Conservation (phyloP, 768 basidiomycete genomes). For the Tylopilus plumbeoviolaceoides region DNA sequence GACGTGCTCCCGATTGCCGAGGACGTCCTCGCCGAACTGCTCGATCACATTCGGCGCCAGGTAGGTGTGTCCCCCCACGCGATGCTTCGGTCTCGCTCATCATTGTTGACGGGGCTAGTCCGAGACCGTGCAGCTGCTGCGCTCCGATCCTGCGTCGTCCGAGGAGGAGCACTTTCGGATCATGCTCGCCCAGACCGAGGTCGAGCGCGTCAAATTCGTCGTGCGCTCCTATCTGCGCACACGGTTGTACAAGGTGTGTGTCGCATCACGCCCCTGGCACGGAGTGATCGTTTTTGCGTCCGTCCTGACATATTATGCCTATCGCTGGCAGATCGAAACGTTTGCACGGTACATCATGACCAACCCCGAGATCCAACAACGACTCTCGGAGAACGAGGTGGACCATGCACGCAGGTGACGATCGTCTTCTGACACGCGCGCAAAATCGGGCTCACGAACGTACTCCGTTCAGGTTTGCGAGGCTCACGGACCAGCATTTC, state of each 20-base stretch:
- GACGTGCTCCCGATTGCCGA: no score
- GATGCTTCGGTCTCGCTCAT: not conserved
- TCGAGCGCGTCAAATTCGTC: constrained; percentile 91
- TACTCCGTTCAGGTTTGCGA: constrained; percentile 55
- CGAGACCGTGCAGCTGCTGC: constrained; percentile 69
- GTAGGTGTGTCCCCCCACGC: constrained; percentile 38
- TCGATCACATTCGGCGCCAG: constrained; percentile 81
- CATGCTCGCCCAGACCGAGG: constrained; percentile 90
- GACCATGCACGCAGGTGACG: constrained; percentile 71
- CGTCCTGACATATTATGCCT: no score
- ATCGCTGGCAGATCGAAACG: constrained; percentile 68
- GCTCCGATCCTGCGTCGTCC: constrained; percentile 77
- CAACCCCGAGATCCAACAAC: constrained; percentile 68
- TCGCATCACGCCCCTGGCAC: no score
- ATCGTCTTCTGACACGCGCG: not conserved
- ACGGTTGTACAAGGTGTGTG: constrained; percentile 72
- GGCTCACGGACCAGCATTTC: constrained; percentile 74
- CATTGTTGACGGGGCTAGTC: constrained; percentile 52
- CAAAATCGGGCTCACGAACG: not conserved
- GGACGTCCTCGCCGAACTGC: constrained; percentile 54
- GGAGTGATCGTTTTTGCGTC: no score
- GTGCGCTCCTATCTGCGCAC: constrained; percentile 87
- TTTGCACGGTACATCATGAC: constrained; percentile 76
- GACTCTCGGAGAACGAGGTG: constrained; percentile 78
- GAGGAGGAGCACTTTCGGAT: constrained; percentile 94